These are phyloP conservation scores for Venturia aucupariae DNA, from an alignment of 2,329 filamentous ascomycete species.

Conservation along the genomic window DNA sequence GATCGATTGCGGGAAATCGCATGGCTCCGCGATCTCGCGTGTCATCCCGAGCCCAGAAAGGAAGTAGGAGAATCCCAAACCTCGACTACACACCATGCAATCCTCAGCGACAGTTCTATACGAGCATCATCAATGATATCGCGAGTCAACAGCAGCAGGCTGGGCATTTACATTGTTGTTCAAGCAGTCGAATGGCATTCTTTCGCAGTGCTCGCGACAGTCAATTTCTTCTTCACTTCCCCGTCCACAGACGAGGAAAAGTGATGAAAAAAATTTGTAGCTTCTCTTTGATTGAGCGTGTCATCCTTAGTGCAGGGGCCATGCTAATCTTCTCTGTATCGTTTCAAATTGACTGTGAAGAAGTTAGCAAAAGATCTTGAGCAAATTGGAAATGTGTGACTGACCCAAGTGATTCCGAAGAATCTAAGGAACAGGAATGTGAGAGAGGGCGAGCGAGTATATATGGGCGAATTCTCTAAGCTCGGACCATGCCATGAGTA, in stretches of 20 bases:
- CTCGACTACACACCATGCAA: neutral
- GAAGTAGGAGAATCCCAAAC: neutral
- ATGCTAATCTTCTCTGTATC: conserved; percentile 38
- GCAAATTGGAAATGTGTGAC: no score
- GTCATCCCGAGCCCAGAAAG: neutral
- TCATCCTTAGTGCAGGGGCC: conserved; percentile 81
- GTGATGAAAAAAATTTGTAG: conserved; percentile 44
- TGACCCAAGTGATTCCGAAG: neutral
- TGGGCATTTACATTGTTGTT: no score
- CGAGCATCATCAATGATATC: no score
- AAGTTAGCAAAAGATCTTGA: no score
- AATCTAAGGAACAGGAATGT: neutral
- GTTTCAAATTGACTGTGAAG: conserved; percentile 6
- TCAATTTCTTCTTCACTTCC: neutral
- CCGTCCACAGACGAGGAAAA: neutral
- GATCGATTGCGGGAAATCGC: neutral
- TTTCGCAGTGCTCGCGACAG: neutral
- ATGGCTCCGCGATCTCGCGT: neutral
- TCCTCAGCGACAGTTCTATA: no score
- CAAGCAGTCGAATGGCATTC: no score
- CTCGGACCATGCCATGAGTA: neutral
- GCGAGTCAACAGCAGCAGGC: no score
- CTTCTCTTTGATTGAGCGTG: conserved; percentile 73
- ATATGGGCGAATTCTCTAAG: neutral
- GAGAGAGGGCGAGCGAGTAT: neutral